Base-by-base conservation (phyloP, 2,329 filamentous ascomycete species). In the Fusarium verrucosum region DNA sequence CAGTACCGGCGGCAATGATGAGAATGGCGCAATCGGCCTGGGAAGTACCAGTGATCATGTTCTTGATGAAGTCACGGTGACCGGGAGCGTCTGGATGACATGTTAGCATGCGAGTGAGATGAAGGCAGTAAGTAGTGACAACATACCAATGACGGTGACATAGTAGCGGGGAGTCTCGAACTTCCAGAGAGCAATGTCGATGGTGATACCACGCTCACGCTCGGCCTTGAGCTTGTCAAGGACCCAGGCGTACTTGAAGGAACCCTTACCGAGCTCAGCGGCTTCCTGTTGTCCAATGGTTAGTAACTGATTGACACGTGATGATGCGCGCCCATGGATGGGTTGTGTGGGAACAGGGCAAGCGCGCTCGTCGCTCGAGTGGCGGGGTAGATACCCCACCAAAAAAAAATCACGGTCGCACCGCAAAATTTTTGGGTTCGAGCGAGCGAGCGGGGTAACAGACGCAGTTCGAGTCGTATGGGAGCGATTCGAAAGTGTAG, bases 31-130 rank as follows among this genome's bases (percentile, higher is more conserved):
- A 98, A 81, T 99, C 95, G 77, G 95, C 95, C 91, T 98, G 95
- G 83, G 95, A 99, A 80, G 95, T 98, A 94, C 95, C 95, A 91
- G 95, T 98, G 84, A 99, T 99, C 95, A 99, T 99, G 94, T 98
- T 99, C 94, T 99, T 99, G 92, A 99, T 98, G 89, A 98, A 99
- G 82, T 99, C 95, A 95, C 95, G 94, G 86, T 99, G 95, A 85
- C 95, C 95, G 79, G 95, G 95, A 83, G 95, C 95, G 80, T 99
- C 92, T 91, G 73, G 88, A 70, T 10, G 16, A 2, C 0, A 7
- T n/a, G n/a, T 36, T 47, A 61, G 56, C 37, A 65, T 66, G 46
- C 72, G 60, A 9, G 10, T 36, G 4, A 10, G 4, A 11, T 13
- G 2, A 4, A 30, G 28, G n/a, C 14, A 2, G 1, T 2, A 11